phyloP scores from a whole-genome alignment of 805 yeast genomes.

The Candida nitratophila region DNA sequence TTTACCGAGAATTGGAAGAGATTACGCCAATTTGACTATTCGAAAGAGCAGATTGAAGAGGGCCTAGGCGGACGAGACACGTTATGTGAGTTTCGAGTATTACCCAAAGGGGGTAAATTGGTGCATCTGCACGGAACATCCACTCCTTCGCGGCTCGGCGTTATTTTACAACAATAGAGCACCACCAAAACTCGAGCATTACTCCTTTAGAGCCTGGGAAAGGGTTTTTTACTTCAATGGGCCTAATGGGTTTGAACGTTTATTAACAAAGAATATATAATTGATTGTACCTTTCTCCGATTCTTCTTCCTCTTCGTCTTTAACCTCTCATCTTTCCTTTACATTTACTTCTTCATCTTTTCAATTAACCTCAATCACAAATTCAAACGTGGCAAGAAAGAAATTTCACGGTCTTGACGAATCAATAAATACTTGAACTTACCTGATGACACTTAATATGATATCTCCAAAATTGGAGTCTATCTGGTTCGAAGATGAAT shows the following conservation, averaged over 20 bases:
- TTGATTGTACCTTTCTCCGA: not conserved
- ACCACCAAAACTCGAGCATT: not conserved
- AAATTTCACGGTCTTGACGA: too few relatives aligned
- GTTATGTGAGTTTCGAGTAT: not conserved
- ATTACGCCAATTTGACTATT: too few relatives aligned
- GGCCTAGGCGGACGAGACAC: too few relatives aligned
- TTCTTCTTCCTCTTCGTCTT: not conserved
- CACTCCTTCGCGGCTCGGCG: slow-evolving; percentile 1
- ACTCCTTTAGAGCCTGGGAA: not conserved
- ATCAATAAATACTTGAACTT: too few relatives aligned
- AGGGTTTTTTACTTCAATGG: not conserved
- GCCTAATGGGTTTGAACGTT: not conserved
- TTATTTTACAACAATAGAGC: too few relatives aligned
- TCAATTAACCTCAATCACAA: too few relatives aligned
- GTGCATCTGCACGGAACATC: not conserved
- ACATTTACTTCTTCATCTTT: too few relatives aligned
- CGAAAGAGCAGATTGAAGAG: too few relatives aligned
- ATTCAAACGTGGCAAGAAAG: too few relatives aligned
- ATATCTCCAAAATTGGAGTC: slow-evolving; percentile 16
- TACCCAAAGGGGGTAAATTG: not conserved
- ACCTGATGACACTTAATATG: not conserved
- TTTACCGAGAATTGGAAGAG: too few relatives aligned
- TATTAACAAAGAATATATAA: too few relatives aligned
- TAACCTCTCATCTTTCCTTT: too few relatives aligned
- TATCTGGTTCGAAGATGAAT: slow-evolving; percentile 17